Evolutionary conservation across 2,329 filamentous ascomycete genomes (phyloP), one percentile per base, ranked within the genome.

Genomic region (Fusarium liriodendri): DNA sequence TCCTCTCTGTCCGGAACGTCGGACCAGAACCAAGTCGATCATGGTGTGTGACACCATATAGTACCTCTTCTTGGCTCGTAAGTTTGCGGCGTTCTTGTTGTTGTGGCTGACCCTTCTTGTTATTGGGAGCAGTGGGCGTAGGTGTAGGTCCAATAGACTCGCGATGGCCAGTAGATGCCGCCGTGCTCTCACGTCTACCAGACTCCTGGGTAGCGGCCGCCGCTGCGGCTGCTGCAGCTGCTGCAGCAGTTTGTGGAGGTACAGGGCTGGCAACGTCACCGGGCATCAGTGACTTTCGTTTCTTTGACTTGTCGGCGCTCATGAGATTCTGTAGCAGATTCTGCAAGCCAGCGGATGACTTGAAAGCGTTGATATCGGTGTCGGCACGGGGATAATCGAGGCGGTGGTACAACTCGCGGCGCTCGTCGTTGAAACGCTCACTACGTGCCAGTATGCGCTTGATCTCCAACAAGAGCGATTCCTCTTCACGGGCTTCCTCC

Each of bases 401-500:
- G 62, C 96, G 90, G 72, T 91, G 90, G 84, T 96, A 98, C 52
- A 97, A 89, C 81, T 98, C 95, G 76, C 92, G 91, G 64, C 97
- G 93, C 80, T 98, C 95, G 75, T 94, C 92, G 80, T 97, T 94
- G 79, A 98, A 93, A 66, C 91, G 92, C 76, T 97, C 94, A 73
- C 95, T 94, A 69, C 95, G 92, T 72, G 94, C 92, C 79, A 97
- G 90, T 75, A 99, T 98, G 68, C 97, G 93, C 79, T 97, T 95
- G 64, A 99, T 90, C 80, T 99, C 97, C 67, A 96, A 89, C 20
- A 99, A 88, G 4, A 99, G 85, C 37, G 94, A 93, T 77, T 97
- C 94, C 83, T 99, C 97, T 82, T 99, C 97, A 71, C 94, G 92
- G 29, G 96, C 94, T 83, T 99, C 96, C 72, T 98, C 95, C 72